Percentiles rank a stretch among this genome's conserved stretches.
Conservation (phyloP, 2,329 filamentous ascomycete genomes). For the Fusarium incarnatum region DNA sequence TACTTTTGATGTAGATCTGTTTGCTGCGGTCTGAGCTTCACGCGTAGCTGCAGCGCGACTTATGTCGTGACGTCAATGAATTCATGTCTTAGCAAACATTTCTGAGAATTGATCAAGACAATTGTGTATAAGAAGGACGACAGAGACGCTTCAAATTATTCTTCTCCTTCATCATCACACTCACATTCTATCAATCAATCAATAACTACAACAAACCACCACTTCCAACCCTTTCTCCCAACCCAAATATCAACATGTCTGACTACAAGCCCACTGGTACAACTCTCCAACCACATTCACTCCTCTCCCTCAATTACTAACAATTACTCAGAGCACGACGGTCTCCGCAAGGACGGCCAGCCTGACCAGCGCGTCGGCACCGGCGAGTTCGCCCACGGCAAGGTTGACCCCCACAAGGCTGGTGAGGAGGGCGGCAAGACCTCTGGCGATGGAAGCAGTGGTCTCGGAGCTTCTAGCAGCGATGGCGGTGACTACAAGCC, state of each 20-base stretch:
- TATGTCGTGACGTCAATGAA: conserved; percentile 9
- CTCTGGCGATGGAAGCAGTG: conserved; percentile 2
- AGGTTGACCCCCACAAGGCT: conserved; percentile 39
- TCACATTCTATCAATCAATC: background rate
- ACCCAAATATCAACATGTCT: conserved; percentile 19
- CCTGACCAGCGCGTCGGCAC: conserved; percentile 40
- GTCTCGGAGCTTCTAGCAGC: conserved; percentile 7
- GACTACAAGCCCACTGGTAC: conserved; percentile 35
- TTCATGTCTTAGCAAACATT: background rate
- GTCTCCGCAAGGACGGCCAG: conserved; percentile 42
- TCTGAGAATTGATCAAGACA: background rate
- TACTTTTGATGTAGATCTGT: background rate
- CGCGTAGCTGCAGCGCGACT: background rate
- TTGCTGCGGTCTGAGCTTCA: background rate
- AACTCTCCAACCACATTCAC: fast-evolving
- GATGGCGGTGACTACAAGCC: conserved; percentile 29
- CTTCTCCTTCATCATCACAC: background rate
- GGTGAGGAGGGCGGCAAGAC: conserved; percentile 38
- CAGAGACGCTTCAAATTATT: background rate
- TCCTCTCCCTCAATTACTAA: background rate
- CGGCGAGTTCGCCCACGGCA: conserved; percentile 41
- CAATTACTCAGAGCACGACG: conserved; percentile 25
- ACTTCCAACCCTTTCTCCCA: background rate
- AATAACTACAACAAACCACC: background rate
- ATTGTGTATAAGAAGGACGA: conserved; percentile 5